Evolutionary conservation across 2,329 filamentous ascomycete species (phyloP), one percentile per base, ranked within the genome.

Genomic region (Blumeriella jaapii): DNA sequence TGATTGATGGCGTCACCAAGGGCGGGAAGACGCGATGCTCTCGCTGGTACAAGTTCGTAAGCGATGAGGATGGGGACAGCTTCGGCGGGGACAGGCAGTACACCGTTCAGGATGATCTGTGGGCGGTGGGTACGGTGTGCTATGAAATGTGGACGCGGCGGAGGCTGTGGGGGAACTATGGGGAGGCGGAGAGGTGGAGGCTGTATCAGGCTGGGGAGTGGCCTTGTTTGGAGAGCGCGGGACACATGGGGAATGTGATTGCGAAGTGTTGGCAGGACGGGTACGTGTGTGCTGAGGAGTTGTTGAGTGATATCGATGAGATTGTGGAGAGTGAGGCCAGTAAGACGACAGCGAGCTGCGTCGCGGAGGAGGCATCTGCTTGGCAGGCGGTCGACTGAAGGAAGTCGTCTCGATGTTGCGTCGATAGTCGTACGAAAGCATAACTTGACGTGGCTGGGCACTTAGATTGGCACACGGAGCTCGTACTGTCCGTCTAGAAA

Each of bases 131-230:
- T 6, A 29, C 20, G 3, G 24, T 38, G 6, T 38, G 25, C 15
- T 38, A 34, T 11, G 36, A 33, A 20, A 34, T 38, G 36, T 34
- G 30, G 30, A 11, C 19, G 9, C 7, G 30, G 15, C 33, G 25
- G 19, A 22, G 30, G 16, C 5, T 38, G 19, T 34, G 36, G 36
- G 30, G 25, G 13, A 19, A 6, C 5, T 28, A 14, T 8, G 8
- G 28, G n/a, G 36, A 38, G n/a, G 11, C 9, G 5, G 31, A 34
- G 26, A 25, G 31, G 22, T 30, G 29, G 3, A 20, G 20, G 14
- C 11, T 38, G 25, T 38, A 34, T 17, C 19, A 19, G 16, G 22
- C 23, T 14, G 13, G 22, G 1, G 26, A 18, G 6, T 38, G 36
- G 30, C 36, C 36, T n/a, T 23, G 18, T 14, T 20, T 34, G 19